These are phyloP conservation scores for Cetraspora pellucida DNA, from an alignment of 192 early-diverging fungal species.

Conservation along the genomic window DNA sequence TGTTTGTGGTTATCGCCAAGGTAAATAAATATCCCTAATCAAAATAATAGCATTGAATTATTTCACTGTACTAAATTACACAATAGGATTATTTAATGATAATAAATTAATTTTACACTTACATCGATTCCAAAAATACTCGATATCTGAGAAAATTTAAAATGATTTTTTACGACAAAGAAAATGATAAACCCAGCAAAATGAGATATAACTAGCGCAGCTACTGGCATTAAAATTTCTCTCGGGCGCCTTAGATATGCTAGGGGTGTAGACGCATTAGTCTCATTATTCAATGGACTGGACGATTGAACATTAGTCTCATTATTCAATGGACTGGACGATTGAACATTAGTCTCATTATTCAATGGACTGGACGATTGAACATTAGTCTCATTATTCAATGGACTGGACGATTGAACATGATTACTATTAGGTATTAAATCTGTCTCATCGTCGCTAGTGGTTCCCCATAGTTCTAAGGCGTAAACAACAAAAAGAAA, in stretches of 20 bases:
- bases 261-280: not conserved
- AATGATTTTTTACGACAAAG: slow-evolving; percentile 33
- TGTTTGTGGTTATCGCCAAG: slow-evolving; percentile 17
- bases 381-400: not conserved
- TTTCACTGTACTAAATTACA: not conserved
- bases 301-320: not conserved
- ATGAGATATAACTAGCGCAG: slow-evolving; percentile 37
- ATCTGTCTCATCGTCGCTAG: slow-evolving; percentile 16
- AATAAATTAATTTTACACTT: not conserved
- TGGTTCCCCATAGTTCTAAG: slow-evolving; percentile 26
- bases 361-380: slow-evolving; percentile 18
- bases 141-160: not conserved
- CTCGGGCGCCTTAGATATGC: slow-evolving; percentile 39
- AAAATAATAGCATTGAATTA: not conserved
- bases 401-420: slow-evolving; percentile 8
- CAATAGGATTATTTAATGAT: not conserved
- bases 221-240: slow-evolving; percentile 36
- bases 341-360: not conserved
- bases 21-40: slow-evolving; percentile 32
- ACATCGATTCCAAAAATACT: slow-evolving; percentile 15
- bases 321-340: not conserved
- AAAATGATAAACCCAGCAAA: slow-evolving; percentile 41
- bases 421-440: not conserved
- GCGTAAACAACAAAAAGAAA: slow-evolving; percentile 35
- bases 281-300: not conserved